Percentiles rank a stretch among this genome's conserved stretches.
These are phyloP conservation scores for Chenopodium suecicum DNA, from an alignment of 148 eudicot genomes.

Conservation along the genomic window DNA sequence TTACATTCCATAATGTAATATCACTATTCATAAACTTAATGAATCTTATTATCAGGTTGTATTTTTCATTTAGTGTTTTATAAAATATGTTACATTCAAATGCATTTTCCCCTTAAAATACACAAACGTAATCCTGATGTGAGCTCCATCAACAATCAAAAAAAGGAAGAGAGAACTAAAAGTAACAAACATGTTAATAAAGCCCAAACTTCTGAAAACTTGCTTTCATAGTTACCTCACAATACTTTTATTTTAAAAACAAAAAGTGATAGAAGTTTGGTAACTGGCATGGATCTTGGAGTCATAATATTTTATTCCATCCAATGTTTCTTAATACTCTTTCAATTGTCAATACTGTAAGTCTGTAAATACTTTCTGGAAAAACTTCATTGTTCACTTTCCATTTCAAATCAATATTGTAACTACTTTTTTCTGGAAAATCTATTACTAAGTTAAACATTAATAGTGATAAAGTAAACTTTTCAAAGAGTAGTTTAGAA, in stretches of 20 bases:
- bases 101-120: neutral
- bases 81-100: neutral
- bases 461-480: no score
- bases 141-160: neutral
- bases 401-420: neutral
- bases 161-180: neutral
- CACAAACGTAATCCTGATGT: neutral
- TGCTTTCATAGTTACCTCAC: neutral
- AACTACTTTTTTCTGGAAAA: no score
- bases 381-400: neutral
- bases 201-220: neutral
- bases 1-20: neutral
- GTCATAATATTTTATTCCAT: neutral
- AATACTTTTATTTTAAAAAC: neutral
- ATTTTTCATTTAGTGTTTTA: neutral
- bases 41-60: neutral
- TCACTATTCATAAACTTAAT: neutral
- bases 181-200: neutral
- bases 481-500: no score
- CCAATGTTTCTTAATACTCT: neutral
- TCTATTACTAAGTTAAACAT: no score
- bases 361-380: no score
- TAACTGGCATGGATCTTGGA: neutral
- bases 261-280: neutral
- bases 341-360: neutral